Base-by-base conservation (phyloP, 1,284 basidiomycete genomes). In the Cerrena zonata region DNA sequence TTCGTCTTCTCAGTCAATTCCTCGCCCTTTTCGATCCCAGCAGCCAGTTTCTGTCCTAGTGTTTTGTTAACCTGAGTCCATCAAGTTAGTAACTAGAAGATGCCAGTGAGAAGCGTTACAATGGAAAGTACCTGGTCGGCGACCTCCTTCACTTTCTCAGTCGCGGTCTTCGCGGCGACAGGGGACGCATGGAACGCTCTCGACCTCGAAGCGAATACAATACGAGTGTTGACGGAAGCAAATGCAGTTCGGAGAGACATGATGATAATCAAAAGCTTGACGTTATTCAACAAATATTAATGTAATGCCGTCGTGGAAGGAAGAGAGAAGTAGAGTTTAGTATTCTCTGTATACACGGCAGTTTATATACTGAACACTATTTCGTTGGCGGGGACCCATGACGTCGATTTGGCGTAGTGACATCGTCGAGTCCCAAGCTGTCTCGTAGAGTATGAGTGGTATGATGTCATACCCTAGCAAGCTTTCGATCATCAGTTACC, bases 21-120 rank as follows among this genome's bases (percentile, higher is more conserved):
- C 63, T 87, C 79, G 7, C 81, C 82, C 13, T 71, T 79, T 53
- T 83, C 84, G 52, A 87, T 79, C 0, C 81, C 82, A 5, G 73
- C 75, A 13, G 83, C 84, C 7, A 87, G 66, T 1, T 75, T 75
- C 55, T 76, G 64, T 1, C 83, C 83, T 7, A 84, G 70, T 23
- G 74, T 75, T 65, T 77, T 79, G 64, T 84, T 86, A 1, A 84
- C 73, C 82, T 86, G 51, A 15, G 10, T 22, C 5, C n/a, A 19
- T 42, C 13, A 27, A 27, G 18, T 2, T 19, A 1, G 18, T 7
- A 10, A 15, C 39, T 40, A 5, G 39, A 7, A 18, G 5, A 15
- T 15, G 34, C 36, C 25, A 45, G 30, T 40, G 39, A 25, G 27
- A n/a, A 34, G 23, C 18, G 38, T 39, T 15, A n/a, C 39, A 18